Percentiles rank a stretch among this genome's conserved stretches.
Conservation (phyloP, 768 basidiomycete species). For the Auricularia sp. region DNA sequence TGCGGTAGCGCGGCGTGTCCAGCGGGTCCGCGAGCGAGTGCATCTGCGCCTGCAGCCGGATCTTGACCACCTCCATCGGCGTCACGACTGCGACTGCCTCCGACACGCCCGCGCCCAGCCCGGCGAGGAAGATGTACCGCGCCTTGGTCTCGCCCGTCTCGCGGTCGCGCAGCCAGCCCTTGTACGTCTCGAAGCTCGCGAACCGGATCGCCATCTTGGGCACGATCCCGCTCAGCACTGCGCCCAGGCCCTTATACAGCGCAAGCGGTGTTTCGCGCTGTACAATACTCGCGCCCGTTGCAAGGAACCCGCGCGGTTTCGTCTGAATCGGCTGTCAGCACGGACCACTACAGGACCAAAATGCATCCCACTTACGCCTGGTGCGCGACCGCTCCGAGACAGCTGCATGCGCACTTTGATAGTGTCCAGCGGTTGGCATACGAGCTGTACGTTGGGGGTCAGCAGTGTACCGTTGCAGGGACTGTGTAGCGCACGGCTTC, state of each 20-base stretch:
- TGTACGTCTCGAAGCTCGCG: conserved; percentile 95
- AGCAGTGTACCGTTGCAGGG: conserved; percentile 1
- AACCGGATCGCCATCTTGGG: conserved; percentile 99
- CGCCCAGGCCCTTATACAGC: conserved; percentile 95
- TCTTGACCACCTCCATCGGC: conserved; percentile 99
- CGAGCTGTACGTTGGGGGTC: conserved; percentile 33
- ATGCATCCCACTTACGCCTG: conserved; percentile 58
- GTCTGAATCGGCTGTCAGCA: conserved; percentile 38
- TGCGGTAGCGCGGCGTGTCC: conserved; percentile 87
- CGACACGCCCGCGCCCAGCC: conserved; percentile 88
- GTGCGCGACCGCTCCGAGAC: conserved; percentile 60
- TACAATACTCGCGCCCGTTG: conserved; percentile 81
- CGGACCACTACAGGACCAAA: not conserved
- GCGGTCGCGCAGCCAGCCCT: conserved; percentile 64
- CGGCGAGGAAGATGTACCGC: conserved; percentile 81
- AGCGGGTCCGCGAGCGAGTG: conserved; percentile 95
- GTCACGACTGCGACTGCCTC: conserved; percentile 93
- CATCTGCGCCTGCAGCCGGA: conserved; percentile 92
- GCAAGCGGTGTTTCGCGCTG: conserved; percentile 88
- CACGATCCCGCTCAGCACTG: conserved; percentile 91
- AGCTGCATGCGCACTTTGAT: conserved; percentile 99
- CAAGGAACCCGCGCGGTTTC: conserved; percentile 84
- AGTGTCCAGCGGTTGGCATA: conserved; percentile 91
- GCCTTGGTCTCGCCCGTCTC: conserved; percentile 70
- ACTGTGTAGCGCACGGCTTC: conserved; percentile 55